Base-by-base conservation (phyloP, 2,329 filamentous ascomycete species). In the Aspergillus intermedius region DNA sequence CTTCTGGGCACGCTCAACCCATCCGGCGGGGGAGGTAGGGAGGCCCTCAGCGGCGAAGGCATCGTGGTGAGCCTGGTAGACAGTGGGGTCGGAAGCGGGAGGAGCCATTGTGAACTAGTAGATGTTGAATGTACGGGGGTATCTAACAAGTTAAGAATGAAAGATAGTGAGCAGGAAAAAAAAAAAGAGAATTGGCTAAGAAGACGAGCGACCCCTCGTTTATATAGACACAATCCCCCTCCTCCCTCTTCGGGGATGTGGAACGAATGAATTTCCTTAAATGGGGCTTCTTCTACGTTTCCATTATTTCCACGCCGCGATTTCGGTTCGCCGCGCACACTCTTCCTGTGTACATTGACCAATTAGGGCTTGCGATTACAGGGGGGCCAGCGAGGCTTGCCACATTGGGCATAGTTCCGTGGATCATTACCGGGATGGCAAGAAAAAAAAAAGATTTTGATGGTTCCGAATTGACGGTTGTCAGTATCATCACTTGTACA, bases 1-100 rank as follows among this genome's bases (percentile, higher is more conserved):
- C 25, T 74, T 67, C n/a, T 64, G 64, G 5, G 77, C 77, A 40
- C 77, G 70, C 4, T 62, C 58, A 9, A 79, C 53, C 77, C 77
- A 80, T 48, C 56, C 69, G n/a, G 67, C 62, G 12, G 70, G 59
- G 4, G 66, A 68, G 32, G 64, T 54, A 2, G 77, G 77, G 0
- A 60, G 54, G 13, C 41, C 41, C 23, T 43, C 22, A 3, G 62
- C 51, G 42, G 64, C 52, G 54, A 57, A 62, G 53, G 65, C 74
- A 34, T 66, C 62, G 48, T 73, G 59, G 49, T 74, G 72, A 34
- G 63, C 53, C 9, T 65, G 58, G 50, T 77, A 77, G 17, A 72
- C 55, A 10, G 58, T 51, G 6, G 73, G 71, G 44, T 76, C 71
- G 5, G 69, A 43, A 9, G 23, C 13, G n/a, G 41, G 41, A 12